These are phyloP conservation scores for Candida argentea DNA, from an alignment of 805 yeast species.

Conservation along the genomic window DNA sequence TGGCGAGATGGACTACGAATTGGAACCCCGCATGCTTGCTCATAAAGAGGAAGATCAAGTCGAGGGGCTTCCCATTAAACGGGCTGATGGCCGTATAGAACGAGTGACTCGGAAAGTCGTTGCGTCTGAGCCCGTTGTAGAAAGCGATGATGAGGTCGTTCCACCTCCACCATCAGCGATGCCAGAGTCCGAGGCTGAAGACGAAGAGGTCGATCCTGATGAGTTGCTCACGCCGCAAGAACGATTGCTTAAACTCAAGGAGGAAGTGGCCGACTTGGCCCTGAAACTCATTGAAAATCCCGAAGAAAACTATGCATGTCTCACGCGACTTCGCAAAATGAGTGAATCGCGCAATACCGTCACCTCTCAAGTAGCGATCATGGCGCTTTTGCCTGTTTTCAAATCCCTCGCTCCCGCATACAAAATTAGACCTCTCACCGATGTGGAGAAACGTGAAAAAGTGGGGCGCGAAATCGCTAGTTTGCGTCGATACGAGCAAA, in stretches of 20 bases:
- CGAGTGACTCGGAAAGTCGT: slow-evolving; percentile 40
- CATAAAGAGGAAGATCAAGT: slow-evolving; percentile 33
- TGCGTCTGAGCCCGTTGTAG: slow-evolving; percentile 15
- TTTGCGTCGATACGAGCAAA: slow-evolving; percentile 73
- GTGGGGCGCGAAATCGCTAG: slow-evolving; percentile 76
- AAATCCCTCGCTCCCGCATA: slow-evolving; percentile 83
- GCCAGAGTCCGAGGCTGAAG: slow-evolving; percentile 15
- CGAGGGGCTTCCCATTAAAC: slow-evolving; percentile 76
- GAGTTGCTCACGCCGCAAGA: slow-evolving; percentile 41
- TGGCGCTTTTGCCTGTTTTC: slow-evolving; percentile 77
- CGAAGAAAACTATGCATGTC: slow-evolving; percentile 62
- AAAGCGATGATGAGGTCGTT: slow-evolving; percentile 8
- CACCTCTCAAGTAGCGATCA: slow-evolving; percentile 59
- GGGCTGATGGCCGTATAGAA: slow-evolving; percentile 61
- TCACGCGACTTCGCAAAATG: slow-evolving; percentile 64
- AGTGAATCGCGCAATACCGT: slow-evolving; percentile 55
- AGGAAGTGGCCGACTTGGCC: slow-evolving; percentile 75
- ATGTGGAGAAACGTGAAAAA: slow-evolving; percentile 69
- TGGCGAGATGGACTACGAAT: slow-evolving; percentile 73
- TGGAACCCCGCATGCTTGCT: slow-evolving; percentile 47
- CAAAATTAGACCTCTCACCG: slow-evolving; percentile 73
- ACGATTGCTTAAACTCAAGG: slow-evolving; percentile 53
- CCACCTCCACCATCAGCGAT: slow-evolving; percentile 8
- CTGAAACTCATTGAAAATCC: slow-evolving; percentile 77
- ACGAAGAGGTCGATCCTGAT: slow-evolving; percentile 9